Evolutionary conservation across 2,329 filamentous ascomycete species (phyloP), one percentile per base, ranked within the genome.

Genomic region (Colletotrichum tanaceti): DNA sequence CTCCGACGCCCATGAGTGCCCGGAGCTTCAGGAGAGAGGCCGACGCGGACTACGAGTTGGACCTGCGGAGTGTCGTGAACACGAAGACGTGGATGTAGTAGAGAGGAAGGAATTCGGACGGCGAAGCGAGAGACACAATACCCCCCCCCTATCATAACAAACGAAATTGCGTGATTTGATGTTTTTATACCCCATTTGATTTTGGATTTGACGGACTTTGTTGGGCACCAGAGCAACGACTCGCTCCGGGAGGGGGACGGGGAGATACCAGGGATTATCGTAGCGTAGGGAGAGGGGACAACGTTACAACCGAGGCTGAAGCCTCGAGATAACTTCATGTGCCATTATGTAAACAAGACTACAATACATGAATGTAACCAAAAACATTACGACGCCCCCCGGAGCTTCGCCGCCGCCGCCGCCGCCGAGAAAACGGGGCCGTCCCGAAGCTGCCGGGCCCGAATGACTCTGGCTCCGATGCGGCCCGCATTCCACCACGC

Each of bases 341-440:
- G n/a, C n/a, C n/a, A 10, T 4, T 9, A 18, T 28, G 16, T 10
- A 5, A 7, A n/a, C n/a, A n/a, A n/a, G 16, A 10, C 5, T 28
- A 7, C 6, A 28, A 28, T 28, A 28, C 28, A 1, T 28, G 5
- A 28, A 28, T 28, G 28, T 28, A 28, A 28, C 7, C 28, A 7
- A 28, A 28, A 9, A n/a, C 28, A 7, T 28, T 28, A 7, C 7
- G n/a, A n/a, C n/a, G n/a, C n/a, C n/a, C n/a, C n/a, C n/a, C n/a
- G n/a, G n/a, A n/a, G n/a, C n/a, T n/a, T n/a, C n/a, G n/a, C n/a
- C n/a, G n/a, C n/a, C n/a, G n/a, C n/a, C n/a, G n/a, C n/a, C 65
- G 60, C 49, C 55, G 18, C 57, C 58, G 62, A 65, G 58, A 47
- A 60, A 52, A 65, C 44, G 62, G 35, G 72, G 72, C 55, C 63